phyloP scores from a whole-genome alignment of 768 basidiomycete species.

The Tulasnella sp. region DNA sequence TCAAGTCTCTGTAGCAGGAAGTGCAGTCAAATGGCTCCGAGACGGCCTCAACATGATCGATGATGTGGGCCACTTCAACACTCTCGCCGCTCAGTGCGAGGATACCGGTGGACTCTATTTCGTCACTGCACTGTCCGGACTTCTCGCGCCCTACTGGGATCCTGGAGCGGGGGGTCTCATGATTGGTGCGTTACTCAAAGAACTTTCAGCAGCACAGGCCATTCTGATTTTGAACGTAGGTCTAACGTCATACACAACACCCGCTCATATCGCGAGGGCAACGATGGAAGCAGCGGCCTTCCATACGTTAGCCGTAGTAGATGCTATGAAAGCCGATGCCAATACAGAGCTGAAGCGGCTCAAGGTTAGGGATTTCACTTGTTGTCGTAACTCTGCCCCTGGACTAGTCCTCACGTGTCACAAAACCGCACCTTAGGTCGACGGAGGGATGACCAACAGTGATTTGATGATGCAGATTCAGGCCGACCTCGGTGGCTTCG shows the following conservation, averaged over 20 bases:
- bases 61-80: constrained; percentile 73
- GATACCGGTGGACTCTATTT: constrained; percentile 89
- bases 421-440: constrained; percentile 27
- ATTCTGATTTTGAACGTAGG: constrained; percentile 29
- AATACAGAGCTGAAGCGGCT: constrained; percentile 65
- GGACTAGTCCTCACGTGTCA: too few species aligned
- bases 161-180: constrained; percentile 76
- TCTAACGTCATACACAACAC: constrained; percentile 78
- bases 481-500: constrained; percentile 85
- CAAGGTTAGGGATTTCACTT: constrained; percentile 46
- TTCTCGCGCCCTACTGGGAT: constrained; percentile 98
- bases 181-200: constrained; percentile 43
- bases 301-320: constrained; percentile 90
- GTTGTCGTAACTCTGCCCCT: too few species aligned
- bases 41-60: constrained; percentile 81
- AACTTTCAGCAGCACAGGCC: background rate
- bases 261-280: constrained; percentile 86
- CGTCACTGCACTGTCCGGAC: constrained; percentile 90
- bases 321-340: constrained; percentile 92
- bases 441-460: constrained; percentile 97
- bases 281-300: constrained; percentile 93
- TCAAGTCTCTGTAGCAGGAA: constrained; percentile 91
- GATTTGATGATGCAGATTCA: constrained; percentile 79
- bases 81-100: constrained; percentile 60
- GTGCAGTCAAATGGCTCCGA: constrained; percentile 91